A percentile compares a stretch with the other conserved stretches of the same genome.
Evolutionary conservation across 1,284 basidiomycete species (phyloP).

Genomic region (Melanopsichium pennsylvanicum): DNA sequence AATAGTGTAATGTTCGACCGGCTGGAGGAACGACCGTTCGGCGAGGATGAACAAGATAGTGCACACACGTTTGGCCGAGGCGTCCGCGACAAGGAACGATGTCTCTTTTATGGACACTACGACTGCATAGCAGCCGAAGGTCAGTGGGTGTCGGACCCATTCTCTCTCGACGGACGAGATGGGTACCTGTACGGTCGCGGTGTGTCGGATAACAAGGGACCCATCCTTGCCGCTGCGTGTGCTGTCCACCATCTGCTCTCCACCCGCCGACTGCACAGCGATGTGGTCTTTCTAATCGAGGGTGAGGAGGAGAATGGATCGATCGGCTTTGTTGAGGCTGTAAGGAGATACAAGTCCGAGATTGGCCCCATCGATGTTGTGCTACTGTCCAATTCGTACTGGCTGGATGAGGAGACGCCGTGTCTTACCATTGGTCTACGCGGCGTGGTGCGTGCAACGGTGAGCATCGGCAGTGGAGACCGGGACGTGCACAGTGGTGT

Average conservation of each 20-base stretch:
- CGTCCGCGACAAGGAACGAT: conserved; percentile 35
- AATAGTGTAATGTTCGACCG: conserved; percentile 36
- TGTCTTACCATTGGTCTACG: conserved; percentile 94
- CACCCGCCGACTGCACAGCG: conserved; percentile 78
- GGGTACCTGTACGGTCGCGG: conserved; percentile 95
- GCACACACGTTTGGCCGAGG: too few species aligned
- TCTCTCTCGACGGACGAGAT: conserved; percentile 80
- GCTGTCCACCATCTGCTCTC: conserved; percentile 83
- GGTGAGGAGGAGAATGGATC: conserved; percentile 96
- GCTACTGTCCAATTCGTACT: conserved; percentile 80
- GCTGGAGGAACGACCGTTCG: too few species aligned
- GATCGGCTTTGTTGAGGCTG: conserved; percentile 79
- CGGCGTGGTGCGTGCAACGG: conserved; percentile 84
- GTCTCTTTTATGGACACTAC: conserved; percentile 63
- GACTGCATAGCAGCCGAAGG: conserved; percentile 57
- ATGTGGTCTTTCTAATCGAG: conserved; percentile 89
- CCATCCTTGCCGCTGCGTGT: conserved; percentile 87
- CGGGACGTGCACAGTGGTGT: conserved; percentile 89
- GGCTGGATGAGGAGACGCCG: conserved; percentile 92
- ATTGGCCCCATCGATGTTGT: conserved; percentile 59
- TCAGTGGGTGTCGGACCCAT: conserved; percentile 85
- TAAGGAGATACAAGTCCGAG: conserved; percentile 74
- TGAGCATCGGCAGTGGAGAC: conserved; percentile 72
- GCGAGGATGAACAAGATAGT: too few species aligned
- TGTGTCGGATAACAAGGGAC: conserved; percentile 81